Percentiles rank a stretch among this genome's conserved stretches.
phyloP scores from a whole-genome alignment of 2,329 filamentous ascomycete species.

The Didymella pinodella region DNA sequence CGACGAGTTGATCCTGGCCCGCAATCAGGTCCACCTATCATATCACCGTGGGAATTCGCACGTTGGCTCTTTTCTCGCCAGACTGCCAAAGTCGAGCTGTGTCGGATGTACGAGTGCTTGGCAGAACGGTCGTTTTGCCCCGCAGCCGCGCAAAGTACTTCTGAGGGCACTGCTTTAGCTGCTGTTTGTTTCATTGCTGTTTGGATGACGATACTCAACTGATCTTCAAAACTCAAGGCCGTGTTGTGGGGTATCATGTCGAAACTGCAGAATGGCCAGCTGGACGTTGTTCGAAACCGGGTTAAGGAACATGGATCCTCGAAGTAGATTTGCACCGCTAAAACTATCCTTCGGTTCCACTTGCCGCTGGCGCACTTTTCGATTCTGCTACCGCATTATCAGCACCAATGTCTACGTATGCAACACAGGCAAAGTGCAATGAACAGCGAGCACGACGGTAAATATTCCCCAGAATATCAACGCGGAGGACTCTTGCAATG shows the following conservation, averaged over 20 bases:
- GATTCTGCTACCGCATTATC: not conserved
- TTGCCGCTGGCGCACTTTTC: constrained; percentile 2
- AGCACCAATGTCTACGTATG: not conserved
- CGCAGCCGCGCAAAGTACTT: not conserved
- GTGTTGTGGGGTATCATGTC: not conserved
- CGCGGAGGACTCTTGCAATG: not conserved
- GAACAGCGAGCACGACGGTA: not conserved
- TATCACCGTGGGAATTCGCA: constrained; percentile 1
- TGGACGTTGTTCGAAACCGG: not conserved
- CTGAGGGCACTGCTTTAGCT: not conserved
- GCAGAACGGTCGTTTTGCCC: not conserved
- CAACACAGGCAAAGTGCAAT: not conserved
- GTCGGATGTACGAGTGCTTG: not conserved
- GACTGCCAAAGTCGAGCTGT: not conserved
- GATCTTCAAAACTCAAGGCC: constrained; percentile 9
- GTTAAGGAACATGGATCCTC: not conserved
- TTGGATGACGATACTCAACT: constrained; percentile 3
- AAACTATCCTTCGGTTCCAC: not conserved
- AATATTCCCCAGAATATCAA: not conserved
- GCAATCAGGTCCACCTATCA: not conserved
- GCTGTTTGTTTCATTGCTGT: constrained; percentile 6
- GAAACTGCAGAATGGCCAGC: not conserved
- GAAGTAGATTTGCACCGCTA: not conserved
- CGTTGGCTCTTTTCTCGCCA: not conserved
- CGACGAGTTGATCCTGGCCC: constrained; percentile 1